Evolutionary conservation across 108 stramenopile species (phyloP).

Genomic region (Chaetoceros tenuissimus): DNA sequence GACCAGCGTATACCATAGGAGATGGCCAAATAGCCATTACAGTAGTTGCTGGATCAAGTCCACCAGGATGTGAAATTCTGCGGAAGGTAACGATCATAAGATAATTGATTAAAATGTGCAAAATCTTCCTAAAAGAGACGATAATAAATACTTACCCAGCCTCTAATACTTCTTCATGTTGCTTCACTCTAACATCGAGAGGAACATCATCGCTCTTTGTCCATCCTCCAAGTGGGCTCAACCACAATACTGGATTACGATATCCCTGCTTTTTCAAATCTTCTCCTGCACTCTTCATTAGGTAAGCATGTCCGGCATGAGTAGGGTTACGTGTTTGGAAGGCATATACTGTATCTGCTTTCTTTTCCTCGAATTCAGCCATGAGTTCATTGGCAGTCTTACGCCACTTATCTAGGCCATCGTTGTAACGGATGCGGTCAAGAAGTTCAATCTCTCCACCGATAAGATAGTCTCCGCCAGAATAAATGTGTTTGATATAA

Average conservation of each 20-base stretch:
- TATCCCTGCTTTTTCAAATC: constrained; percentile 83
- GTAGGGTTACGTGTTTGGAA: constrained; percentile 98
- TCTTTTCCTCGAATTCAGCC: constrained; percentile 88
- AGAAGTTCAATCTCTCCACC: constrained; percentile 95
- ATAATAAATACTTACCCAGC: constrained; percentile 50
- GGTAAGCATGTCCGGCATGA: constrained; percentile 97
- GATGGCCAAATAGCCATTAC: constrained; percentile 99
- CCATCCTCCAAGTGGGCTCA: constrained; percentile 97
- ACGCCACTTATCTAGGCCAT: constrained; percentile 96
- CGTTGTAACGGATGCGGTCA: constrained; percentile 93
- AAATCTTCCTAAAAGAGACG: not conserved
- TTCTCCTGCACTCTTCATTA: constrained; percentile 95
- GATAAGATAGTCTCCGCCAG: constrained; percentile 90
- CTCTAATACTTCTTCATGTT: constrained; percentile 91
- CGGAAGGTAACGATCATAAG: constrained; percentile 1
- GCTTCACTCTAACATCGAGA: constrained; percentile 94
- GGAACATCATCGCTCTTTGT: constrained; percentile 98
- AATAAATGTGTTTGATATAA: constrained; percentile 91
- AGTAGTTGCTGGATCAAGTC: constrained; percentile 90
- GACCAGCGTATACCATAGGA: constrained; percentile 99
- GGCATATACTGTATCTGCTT: constrained; percentile 96
- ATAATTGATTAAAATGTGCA: not conserved
- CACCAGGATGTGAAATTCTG: constrained; percentile 74
- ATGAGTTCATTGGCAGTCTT: constrained; percentile 87
- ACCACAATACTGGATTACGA: constrained; percentile 94